A percentile compares a stretch with the other conserved stretches of the same genome.
These are phyloP conservation scores for Russula virescens DNA, from an alignment of 768 basidiomycete species.

Conservation along the genomic window DNA sequence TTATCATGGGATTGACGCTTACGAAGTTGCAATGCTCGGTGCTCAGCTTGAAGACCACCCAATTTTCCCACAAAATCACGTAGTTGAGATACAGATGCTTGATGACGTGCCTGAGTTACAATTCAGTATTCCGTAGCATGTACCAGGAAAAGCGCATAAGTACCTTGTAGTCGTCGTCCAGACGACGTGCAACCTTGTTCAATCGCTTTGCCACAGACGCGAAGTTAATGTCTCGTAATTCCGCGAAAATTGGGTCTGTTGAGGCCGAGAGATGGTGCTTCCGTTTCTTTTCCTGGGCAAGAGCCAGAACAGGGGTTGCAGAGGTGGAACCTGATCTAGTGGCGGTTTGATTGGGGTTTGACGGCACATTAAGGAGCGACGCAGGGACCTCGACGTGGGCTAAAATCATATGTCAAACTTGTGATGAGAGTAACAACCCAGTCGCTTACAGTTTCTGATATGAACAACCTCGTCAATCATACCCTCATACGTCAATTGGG, in stretches of 20 bases:
- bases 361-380: constrained; percentile 57
- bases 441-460: constrained; percentile 73
- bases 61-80: constrained; percentile 94
- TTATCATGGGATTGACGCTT: constrained; percentile 58
- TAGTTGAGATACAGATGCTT: constrained; percentile 86
- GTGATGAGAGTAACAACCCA: background rate
- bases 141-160: constrained; percentile 8
- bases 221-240: constrained; percentile 89
- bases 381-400: constrained; percentile 78
- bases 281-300: constrained; percentile 78
- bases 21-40: constrained; percentile 87
- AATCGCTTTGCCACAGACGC: constrained; percentile 78
- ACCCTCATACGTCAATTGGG: constrained; percentile 95
- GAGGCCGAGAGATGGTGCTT: constrained; percentile 78
- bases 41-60: constrained; percentile 87
- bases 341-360: constrained; percentile 33
- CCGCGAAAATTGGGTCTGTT: constrained; percentile 75
- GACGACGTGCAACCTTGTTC: constrained; percentile 70
- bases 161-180: constrained; percentile 93
- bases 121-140: constrained; percentile 5
- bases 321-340: constrained; percentile 38
- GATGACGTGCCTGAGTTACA: constrained; percentile 60
- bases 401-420: constrained; percentile 28
- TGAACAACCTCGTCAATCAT: constrained; percentile 90
- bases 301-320: constrained; percentile 40